These are phyloP conservation scores for Populus hybrid DNA, from an alignment of 441 rosid species.

Conservation along the genomic window DNA sequence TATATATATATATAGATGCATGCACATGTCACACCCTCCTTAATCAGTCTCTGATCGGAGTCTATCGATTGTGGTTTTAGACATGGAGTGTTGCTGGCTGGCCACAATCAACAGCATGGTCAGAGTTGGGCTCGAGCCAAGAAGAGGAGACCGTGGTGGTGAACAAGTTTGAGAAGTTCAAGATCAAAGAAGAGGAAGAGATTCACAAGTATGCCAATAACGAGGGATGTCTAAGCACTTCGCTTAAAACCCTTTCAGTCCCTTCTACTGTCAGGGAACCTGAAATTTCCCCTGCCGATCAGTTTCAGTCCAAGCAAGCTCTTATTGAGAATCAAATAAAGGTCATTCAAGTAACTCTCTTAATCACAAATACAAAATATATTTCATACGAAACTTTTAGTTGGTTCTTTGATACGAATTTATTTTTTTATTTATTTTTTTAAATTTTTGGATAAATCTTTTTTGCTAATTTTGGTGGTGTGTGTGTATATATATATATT, in stretches of 20 bases:
- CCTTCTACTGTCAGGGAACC: constrained; percentile 7
- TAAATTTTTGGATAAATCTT: too few species aligned
- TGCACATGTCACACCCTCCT: neutral
- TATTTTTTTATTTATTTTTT: too few species aligned
- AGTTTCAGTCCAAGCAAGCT: constrained; percentile 47
- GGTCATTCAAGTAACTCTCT: constrained; percentile 48
- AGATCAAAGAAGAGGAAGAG: constrained; percentile 20
- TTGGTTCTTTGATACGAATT: neutral
- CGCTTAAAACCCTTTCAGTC: constrained; percentile 15
- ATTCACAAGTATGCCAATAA: neutral
- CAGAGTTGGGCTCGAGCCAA: constrained; percentile 36
- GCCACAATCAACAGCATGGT: constrained; percentile 50
- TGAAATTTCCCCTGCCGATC: constrained; percentile 5
- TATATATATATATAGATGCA: neutral
- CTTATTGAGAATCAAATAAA: constrained; percentile 55
- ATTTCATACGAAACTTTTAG: neutral
- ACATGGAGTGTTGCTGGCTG: constrained; percentile 36
- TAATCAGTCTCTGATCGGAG: constrained; percentile 7
- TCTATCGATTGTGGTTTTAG: constrained; percentile 21
- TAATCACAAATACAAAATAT: neutral
- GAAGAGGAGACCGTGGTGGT: constrained; percentile 23
- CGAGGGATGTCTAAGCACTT: constrained; percentile 5
- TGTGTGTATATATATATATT: neutral
- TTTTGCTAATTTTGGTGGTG: neutral
- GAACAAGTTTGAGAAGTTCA: constrained; percentile 29